Evolutionary conservation across 192 early-diverging fungal genomes (phyloP), one percentile per base, ranked within the genome.

Genomic region (Pilobolus umbonatus): DNA sequence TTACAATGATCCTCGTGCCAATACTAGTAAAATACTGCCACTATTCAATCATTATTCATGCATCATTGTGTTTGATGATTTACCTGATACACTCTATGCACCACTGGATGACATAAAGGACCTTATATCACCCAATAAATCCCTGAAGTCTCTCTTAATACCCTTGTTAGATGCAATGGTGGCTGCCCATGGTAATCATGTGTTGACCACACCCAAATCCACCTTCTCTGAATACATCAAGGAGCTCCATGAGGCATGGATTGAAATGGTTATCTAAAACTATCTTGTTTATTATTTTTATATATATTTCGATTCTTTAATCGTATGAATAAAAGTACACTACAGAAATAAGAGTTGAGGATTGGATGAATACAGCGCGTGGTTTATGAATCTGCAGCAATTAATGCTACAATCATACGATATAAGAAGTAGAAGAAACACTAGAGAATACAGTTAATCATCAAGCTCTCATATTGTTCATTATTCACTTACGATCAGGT

Each of bases 371-470:
- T 49, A n/a, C 44, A 21, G 5, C 10, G 17, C 22, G 17, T 35
- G n/a, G 44, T 48, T 62, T 63, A 72, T 49, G 70, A 48, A 55
- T 72, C 70, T n/a, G 62, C 62, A 39, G 70, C 70, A 53, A 72
- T 72, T 25, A 72, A 54, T 35, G 70, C 70, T 28, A 72, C 70
- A 47, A 72, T 72, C 70, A 72, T 72, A 53, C 82, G 80, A 63
- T 94, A 98, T 30, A 91, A 73, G 60, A 88, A 94, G 81, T 84
- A 94, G 75, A 98, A 98, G 82, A 98, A 98, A 72, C 60, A 62
- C 66, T 68, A 62, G 15, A 47, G 19, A 39, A 17, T 14, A 12
- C 14, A 58, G 24, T 17, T 35, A 0, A 54, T 7, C 24, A 54
- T 28, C 19, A 28, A 25, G n/a, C 17, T 30, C 12, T 14, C 22